Evolutionary conservation across 179 eudicot species (phyloP).

Genomic region (Vitellaria paradoxa): DNA sequence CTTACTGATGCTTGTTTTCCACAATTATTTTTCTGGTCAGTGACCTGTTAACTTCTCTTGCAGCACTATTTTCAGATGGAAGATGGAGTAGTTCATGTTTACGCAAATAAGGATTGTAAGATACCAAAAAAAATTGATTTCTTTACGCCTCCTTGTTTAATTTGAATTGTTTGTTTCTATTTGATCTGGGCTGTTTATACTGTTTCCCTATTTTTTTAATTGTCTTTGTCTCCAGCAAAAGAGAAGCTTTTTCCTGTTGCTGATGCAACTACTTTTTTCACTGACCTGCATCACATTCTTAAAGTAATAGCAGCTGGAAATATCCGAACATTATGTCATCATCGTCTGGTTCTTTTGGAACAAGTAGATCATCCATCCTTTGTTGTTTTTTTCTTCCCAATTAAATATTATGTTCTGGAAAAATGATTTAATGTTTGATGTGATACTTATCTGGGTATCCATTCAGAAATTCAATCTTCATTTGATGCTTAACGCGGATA

Average conservation of each 20-base stretch:
- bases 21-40: slow-evolving; percentile 9
- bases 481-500: slow-evolving; percentile 99
- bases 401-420: not conserved
- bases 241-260: slow-evolving; percentile 92
- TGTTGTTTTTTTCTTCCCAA: not conserved
- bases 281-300: slow-evolving; percentile 97
- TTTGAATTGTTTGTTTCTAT: slow-evolving; percentile 10
- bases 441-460: slow-evolving; percentile 14
- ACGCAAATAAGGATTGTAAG: slow-evolving; percentile 85
- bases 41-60: slow-evolving; percentile 22
- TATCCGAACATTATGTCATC: slow-evolving; percentile 86
- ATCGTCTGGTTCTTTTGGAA: slow-evolving; percentile 82
- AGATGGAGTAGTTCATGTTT: slow-evolving; percentile 98
- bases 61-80: slow-evolving; percentile 98
- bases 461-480: slow-evolving; percentile 97
- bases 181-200: not conserved
- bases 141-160: not conserved
- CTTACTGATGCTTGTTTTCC: not conserved
- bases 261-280: slow-evolving; percentile 97
- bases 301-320: slow-evolving; percentile 98
- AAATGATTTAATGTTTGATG: slow-evolving; percentile 9
- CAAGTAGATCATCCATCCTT: slow-evolving; percentile 45
- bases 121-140: slow-evolving; percentile 6
- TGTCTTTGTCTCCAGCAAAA: slow-evolving; percentile 47
- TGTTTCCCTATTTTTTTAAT: slow-evolving; percentile 1